phyloP scores from a whole-genome alignment of 768 basidiomycete genomes.

The Naganishia friedmannii region DNA sequence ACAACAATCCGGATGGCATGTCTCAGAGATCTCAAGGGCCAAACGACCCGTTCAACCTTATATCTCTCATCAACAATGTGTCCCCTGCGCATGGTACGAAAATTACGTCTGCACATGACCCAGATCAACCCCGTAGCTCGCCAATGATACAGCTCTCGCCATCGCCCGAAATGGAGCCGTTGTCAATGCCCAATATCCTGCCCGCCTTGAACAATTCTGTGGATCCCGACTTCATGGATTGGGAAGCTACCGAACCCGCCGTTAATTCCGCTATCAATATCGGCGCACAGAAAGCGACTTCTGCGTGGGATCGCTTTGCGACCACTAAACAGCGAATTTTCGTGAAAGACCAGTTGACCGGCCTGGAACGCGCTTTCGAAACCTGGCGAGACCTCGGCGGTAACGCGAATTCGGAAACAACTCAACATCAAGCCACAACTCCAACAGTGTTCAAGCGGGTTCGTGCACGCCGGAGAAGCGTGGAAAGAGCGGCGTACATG shows the following conservation, averaged over 20 bases:
- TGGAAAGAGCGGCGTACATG: background rate
- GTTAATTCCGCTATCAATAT: no score
- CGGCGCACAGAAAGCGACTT: no score
- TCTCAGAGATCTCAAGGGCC: background rate
- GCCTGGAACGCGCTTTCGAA: conserved; percentile 18
- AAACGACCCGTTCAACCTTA: conserved; percentile 7
- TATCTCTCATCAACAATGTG: background rate
- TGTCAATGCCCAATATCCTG: background rate
- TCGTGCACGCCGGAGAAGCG: background rate
- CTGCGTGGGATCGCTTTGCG: conserved; percentile 12
- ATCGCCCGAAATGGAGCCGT: conserved; percentile 11
- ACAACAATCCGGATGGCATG: background rate
- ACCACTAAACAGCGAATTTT: conserved; percentile 15
- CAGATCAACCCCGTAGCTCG: background rate
- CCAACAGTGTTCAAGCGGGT: background rate
- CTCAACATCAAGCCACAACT: background rate
- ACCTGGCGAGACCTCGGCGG: conserved; percentile 1
- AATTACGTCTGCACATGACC: background rate
- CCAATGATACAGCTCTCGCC: conserved; percentile 17
- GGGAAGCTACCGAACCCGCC: conserved; percentile 11
- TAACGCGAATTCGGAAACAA: background rate
- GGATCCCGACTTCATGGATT: conserved; percentile 18
- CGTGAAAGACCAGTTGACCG: conserved; percentile 8
- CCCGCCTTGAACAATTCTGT: no score
- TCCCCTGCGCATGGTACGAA: background rate